A percentile compares a stretch with the other conserved stretches of the same genome.
These are phyloP conservation scores for Epichloe gansuensis DNA, from an alignment of 2,329 filamentous ascomycete species.

Conservation along the genomic window DNA sequence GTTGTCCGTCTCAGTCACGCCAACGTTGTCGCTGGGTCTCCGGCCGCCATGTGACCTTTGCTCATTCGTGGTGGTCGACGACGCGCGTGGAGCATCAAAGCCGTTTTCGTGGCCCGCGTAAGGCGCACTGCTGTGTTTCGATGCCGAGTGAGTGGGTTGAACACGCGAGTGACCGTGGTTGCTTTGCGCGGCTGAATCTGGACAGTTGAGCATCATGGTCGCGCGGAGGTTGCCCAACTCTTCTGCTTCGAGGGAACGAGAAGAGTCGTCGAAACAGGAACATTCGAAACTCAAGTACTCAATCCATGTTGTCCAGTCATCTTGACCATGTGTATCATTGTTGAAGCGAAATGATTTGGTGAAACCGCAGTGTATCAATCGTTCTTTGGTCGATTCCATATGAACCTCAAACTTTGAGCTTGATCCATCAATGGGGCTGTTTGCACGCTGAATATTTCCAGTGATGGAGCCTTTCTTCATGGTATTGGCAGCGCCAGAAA, in stretches of 20 bases:
- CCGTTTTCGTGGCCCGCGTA: background rate
- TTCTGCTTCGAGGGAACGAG: background rate
- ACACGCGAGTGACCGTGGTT: background rate
- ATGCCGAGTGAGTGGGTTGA: no score
- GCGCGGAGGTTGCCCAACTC: background rate
- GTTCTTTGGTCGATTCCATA: background rate
- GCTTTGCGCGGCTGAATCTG: background rate
- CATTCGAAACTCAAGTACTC: constrained; percentile 6
- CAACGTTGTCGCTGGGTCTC: background rate
- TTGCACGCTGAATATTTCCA: no score
- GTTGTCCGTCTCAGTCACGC: background rate
- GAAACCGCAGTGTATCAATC: constrained; percentile 1
- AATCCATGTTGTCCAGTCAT: constrained; percentile 5
- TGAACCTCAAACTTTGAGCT: background rate
- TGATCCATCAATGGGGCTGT: background rate
- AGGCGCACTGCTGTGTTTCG: background rate
- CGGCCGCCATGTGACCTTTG: background rate
- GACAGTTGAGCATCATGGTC: background rate
- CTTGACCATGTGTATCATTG: background rate
- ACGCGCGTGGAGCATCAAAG: background rate
- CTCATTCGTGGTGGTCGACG: background rate
- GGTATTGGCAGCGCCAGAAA: background rate
- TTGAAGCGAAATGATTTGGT: constrained; percentile 2
- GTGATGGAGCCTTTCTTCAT: background rate
- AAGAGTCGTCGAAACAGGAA: constrained; percentile 1